These are phyloP conservation scores for Gossypium davidsonii DNA, from an alignment of 441 rosid species.

Conservation along the genomic window DNA sequence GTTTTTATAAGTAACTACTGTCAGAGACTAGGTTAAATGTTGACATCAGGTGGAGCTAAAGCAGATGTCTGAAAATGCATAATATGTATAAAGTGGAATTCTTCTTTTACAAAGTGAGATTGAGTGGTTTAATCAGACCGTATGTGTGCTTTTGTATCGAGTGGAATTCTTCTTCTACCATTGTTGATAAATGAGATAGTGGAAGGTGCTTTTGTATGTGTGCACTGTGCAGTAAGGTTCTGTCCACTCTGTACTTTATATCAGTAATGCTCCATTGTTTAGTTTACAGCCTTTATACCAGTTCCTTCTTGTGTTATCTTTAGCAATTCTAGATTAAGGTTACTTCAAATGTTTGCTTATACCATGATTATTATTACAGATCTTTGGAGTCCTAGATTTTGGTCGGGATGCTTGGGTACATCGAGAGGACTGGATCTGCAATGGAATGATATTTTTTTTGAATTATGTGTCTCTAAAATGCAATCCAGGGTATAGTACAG, in stretches of 20 bases:
- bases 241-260: neutral
- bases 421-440: constrained; percentile 74
- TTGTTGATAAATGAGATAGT: neutral
- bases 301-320: neutral
- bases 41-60: neutral
- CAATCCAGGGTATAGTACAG: too few relatives aligned
- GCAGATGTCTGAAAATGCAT: neutral
- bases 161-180: neutral
- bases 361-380: constrained; percentile 30
- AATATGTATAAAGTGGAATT: neutral
- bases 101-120: neutral
- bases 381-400: constrained; percentile 71
- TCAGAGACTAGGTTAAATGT: neutral
- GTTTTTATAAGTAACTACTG: neutral
- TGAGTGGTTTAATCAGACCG: neutral
- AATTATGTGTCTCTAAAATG: too few relatives aligned
- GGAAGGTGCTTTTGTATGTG: neutral
- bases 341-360: neutral
- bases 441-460: constrained; percentile 34
- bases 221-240: neutral
- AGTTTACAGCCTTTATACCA: neutral
- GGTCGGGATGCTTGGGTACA: constrained; percentile 90
- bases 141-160: neutral
- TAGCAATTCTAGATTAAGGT: neutral
- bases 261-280: neutral